Percentiles rank a stretch among this genome's conserved stretches.
phyloP scores from a whole-genome alignment of 1,284 basidiomycete genomes.

The Moesziomyces aphidis region DNA sequence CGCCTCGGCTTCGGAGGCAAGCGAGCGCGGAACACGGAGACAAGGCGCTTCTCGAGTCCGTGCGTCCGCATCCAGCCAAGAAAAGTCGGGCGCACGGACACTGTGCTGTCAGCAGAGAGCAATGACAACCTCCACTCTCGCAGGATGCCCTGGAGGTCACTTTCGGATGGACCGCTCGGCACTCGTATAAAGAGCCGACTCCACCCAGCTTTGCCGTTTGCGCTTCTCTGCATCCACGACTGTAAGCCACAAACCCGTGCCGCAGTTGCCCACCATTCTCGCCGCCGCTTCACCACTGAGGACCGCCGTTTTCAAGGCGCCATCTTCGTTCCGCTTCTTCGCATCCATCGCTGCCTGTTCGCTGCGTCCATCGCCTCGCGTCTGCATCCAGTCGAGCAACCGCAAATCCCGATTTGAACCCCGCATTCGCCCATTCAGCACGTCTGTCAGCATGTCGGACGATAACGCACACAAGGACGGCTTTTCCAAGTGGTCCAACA shows the following conservation, averaged over 20 bases:
- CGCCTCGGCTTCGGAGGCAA: not conserved
- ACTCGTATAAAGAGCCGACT: not conserved
- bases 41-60: not conserved
- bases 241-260: not conserved
- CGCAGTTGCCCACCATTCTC: not conserved
- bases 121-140: not conserved
- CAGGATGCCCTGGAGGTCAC: not conserved
- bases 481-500: constrained; percentile 66
- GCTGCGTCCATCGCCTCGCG: not conserved
- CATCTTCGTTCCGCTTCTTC: not conserved
- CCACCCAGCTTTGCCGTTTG: too few species aligned
- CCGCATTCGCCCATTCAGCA: not conserved
- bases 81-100: too few species aligned
- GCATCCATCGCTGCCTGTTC: not conserved
- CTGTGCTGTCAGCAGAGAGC: not conserved
- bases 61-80: too few species aligned
- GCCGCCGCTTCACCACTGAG: not conserved
- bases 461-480: constrained; percentile 53
- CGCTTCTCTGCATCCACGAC: not conserved
- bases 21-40: not conserved
- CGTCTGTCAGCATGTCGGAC: constrained; percentile 4
- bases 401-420: not conserved
- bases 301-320: not conserved
- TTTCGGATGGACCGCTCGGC: not conserved
- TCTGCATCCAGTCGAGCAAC: not conserved